phyloP scores from a whole-genome alignment of 108 stramenopile species.

The Fragilariopsis cylindrus region DNA sequence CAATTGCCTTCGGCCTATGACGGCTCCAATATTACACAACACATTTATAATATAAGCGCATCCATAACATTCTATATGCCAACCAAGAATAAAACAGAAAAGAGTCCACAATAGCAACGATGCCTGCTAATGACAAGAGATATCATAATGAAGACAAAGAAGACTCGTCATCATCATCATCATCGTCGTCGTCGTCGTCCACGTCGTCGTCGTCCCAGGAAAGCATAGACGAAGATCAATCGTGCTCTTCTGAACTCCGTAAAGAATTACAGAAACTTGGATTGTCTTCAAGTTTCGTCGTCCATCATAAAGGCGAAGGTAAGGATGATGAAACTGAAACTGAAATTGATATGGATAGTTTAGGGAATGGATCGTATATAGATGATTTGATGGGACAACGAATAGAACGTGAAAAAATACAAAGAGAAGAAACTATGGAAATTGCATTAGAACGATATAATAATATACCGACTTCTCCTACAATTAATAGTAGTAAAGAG shows the following conservation, averaged over 20 bases:
- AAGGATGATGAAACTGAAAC: not conserved
- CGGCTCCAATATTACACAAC: too few species aligned
- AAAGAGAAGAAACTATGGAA: constrained; percentile 26
- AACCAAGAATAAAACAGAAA: too few species aligned
- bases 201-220: not conserved
- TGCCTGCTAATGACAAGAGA: too few species aligned
- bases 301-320: not conserved
- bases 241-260: not conserved
- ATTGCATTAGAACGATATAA: constrained; percentile 23
- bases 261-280: constrained; percentile 1
- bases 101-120: too few species aligned
- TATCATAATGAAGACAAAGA: too few species aligned
- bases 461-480: not conserved
- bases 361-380: constrained; percentile 25
- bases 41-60: too few species aligned
- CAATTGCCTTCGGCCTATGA: too few species aligned
- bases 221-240: not conserved
- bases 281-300: not conserved
- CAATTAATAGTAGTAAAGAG: not conserved
- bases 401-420: not conserved
- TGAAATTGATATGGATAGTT: constrained; percentile 2
- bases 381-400: constrained; percentile 25
- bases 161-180: too few species aligned
- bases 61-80: too few species aligned
- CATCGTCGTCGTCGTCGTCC: not conserved